Evolutionary conservation across 2,329 filamentous ascomycete genomes (phyloP), one percentile per base, ranked within the genome.

Genomic region (Hypoxylon sp.): DNA sequence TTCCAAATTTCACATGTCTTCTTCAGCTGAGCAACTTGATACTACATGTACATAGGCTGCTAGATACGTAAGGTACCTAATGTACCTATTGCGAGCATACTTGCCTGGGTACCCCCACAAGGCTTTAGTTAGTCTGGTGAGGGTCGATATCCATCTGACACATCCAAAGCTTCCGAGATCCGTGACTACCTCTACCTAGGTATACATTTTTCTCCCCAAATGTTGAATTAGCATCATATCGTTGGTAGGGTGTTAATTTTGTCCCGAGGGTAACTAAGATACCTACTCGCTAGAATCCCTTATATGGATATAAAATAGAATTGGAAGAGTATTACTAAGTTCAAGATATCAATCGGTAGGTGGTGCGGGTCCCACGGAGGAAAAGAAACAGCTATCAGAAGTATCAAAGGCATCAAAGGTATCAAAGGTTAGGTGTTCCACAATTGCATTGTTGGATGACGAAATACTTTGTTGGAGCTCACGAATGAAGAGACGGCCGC

Each of bases 1-100:
- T 70, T 70, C 67, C 67, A 70, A 70, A 70, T 70, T 55, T 63
- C 50, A 54, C 52, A 61, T 62, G 57, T 9, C 46, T n/a, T 33
- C 37, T 66, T 70, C 39, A 58, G 51, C 67, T 69, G 62, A 59
- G 63, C 58, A 64, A 63, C 59, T 57, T 31, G 24, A 24, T 10
- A 26, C 24, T 26, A 31, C 29, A 31, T 29, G n/a, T 22, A 22
- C 19, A 22, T 22, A 22, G 19, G 19, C 19, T 22, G 19, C 19
- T 22, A 22, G 19, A 22, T 22, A 22, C 19, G 19, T 22, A 22
- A 22, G 19, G 19, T 6, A 31, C n/a, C n/a, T n/a, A n/a, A n/a
- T 31, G 29, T 31, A 31, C 29, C 29, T 31, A 19, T 42, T 9
- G 39, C 17, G 31, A 53, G 44, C 39, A 29, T 29, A 22, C 44